These are phyloP conservation scores for Neophaeococcomyces aloes DNA, from an alignment of 2,329 filamentous ascomycete species.

Conservation along the genomic window DNA sequence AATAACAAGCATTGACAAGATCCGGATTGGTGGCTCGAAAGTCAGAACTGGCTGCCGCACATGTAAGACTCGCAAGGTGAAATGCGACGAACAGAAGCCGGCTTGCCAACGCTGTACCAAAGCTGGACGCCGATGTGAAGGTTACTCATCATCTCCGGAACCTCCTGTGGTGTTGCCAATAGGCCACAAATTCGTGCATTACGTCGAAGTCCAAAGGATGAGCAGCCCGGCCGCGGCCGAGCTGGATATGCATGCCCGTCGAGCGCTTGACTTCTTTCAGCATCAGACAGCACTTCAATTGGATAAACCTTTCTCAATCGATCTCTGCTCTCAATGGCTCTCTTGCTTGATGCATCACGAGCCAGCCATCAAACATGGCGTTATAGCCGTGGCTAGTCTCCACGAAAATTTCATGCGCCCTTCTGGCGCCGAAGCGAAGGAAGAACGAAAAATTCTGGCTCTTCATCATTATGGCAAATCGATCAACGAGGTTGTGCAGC, in stretches of 20 bases:
- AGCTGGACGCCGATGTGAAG: slow-evolving; percentile 24
- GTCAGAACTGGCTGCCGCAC: slow-evolving; percentile 16
- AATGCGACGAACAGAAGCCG: slow-evolving; percentile 24
- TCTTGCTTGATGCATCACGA: slow-evolving; percentile 23
- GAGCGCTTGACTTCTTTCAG: slow-evolving; percentile 24
- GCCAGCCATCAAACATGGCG: slow-evolving; percentile 21
- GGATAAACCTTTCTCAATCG: slow-evolving; percentile 21
- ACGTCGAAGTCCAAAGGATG: slow-evolving; percentile 3
- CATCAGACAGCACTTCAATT: slow-evolving; percentile 22
- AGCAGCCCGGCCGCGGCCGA: slow-evolving; percentile 6
- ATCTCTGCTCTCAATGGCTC: slow-evolving; percentile 23
- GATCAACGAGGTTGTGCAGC: slow-evolving; percentile 31
- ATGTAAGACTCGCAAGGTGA: slow-evolving; percentile 20
- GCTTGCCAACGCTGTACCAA: slow-evolving; percentile 22
- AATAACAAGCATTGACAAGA: slow-evolving; percentile 6
- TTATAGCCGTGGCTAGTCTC: slow-evolving; percentile 24
- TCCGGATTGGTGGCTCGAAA: slow-evolving; percentile 15
- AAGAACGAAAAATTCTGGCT: slow-evolving; percentile 25
- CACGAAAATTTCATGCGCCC: slow-evolving; percentile 22
- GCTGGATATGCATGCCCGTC: slow-evolving; percentile 18
- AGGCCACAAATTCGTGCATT: slow-evolving; percentile 12
- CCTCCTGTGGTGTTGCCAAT: background rate
- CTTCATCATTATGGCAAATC: slow-evolving; percentile 42
- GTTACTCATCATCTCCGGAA: slow-evolving; percentile 15
- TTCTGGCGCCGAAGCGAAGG: slow-evolving; percentile 7